phyloP scores from a whole-genome alignment of 306 rosid genomes.

The Echinosophora koreensis region DNA sequence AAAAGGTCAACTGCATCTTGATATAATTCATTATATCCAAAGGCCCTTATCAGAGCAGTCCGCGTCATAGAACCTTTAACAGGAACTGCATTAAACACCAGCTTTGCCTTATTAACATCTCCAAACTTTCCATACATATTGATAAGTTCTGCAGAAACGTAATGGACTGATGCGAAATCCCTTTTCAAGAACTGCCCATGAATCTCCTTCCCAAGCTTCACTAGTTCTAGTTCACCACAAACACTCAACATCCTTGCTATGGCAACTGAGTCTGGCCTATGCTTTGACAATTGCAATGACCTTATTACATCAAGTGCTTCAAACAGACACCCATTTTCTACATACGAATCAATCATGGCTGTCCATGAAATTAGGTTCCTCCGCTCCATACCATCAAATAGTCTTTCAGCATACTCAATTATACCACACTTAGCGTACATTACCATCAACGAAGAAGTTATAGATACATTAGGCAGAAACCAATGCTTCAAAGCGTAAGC shows the following conservation, averaged over 20 bases:
- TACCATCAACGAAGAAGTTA: slow-evolving; percentile 73
- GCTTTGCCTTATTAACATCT: slow-evolving; percentile 57
- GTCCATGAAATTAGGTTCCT: slow-evolving; percentile 83
- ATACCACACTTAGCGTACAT: slow-evolving; percentile 78
- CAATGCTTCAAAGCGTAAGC: slow-evolving; percentile 76
- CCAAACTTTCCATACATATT: slow-evolving; percentile 74
- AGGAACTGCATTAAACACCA: slow-evolving; percentile 61
- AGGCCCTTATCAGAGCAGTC: slow-evolving; percentile 81
- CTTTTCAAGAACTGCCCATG: slow-evolving; percentile 78
- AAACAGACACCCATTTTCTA: slow-evolving; percentile 53
- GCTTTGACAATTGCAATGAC: slow-evolving; percentile 71
- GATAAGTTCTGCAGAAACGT: slow-evolving; percentile 70
- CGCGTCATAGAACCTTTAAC: slow-evolving; percentile 82
- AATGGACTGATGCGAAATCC: slow-evolving; percentile 58
- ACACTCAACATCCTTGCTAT: slow-evolving; percentile 67
- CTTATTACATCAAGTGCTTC: slow-evolving; percentile 70
- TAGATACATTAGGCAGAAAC: slow-evolving; percentile 75
- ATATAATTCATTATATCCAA: slow-evolving; percentile 60
- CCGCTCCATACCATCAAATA: slow-evolving; percentile 62
- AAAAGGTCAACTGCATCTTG: slow-evolving; percentile 67
- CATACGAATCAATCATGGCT: slow-evolving; percentile 75
- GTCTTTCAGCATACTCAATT: slow-evolving; percentile 61
- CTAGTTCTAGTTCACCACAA: slow-evolving; percentile 59
- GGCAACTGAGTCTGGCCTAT: slow-evolving; percentile 75
- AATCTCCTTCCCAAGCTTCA: slow-evolving; percentile 79